These are phyloP conservation scores for Echinochloa phyllopogon DNA, from an alignment of 176 grass and related monocot genomes.

Conservation along the genomic window DNA sequence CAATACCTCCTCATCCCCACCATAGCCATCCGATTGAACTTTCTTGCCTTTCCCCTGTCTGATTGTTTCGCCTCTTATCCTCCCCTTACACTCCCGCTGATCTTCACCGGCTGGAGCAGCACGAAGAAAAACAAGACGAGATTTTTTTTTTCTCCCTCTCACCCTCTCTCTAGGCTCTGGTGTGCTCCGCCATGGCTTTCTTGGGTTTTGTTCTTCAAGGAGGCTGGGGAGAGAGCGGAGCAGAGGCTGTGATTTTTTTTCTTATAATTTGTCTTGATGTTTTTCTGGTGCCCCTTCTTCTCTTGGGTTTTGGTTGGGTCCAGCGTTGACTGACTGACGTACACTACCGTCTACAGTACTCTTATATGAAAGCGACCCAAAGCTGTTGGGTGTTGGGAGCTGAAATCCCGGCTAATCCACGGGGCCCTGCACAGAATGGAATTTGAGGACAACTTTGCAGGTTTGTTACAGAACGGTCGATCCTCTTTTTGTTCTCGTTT, in stretches of 20 bases:
- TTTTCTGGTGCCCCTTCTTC: not conserved
- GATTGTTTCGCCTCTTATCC: not conserved
- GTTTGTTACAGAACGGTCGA: not conserved
- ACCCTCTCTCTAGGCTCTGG: slow-evolving; percentile 25
- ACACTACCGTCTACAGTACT: not conserved
- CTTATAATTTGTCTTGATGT: not conserved
- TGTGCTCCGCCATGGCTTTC: slow-evolving; percentile 36
- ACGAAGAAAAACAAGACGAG: not conserved
- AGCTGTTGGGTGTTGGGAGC: not conserved
- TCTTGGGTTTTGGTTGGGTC: not conserved
- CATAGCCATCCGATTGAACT: not conserved
- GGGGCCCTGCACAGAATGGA: not conserved
- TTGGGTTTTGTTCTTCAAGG: slow-evolving; percentile 23
- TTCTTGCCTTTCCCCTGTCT: not conserved
- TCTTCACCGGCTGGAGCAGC: not conserved
- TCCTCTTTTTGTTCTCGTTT: not conserved
- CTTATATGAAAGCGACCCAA: not conserved
- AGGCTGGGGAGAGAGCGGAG: not conserved
- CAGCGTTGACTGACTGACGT: slow-evolving; percentile 56
- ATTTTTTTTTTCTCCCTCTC: not conserved
- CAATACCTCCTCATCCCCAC: slow-evolving; percentile 28
- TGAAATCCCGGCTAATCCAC: not conserved
- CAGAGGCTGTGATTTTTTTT: not conserved
- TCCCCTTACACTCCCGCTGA: not conserved
- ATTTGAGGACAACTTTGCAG: slow-evolving; percentile 13